Evolutionary conservation across 805 yeast species (phyloP), one percentile per base, ranked within the genome.

Genomic region (Pichia heedii): DNA sequence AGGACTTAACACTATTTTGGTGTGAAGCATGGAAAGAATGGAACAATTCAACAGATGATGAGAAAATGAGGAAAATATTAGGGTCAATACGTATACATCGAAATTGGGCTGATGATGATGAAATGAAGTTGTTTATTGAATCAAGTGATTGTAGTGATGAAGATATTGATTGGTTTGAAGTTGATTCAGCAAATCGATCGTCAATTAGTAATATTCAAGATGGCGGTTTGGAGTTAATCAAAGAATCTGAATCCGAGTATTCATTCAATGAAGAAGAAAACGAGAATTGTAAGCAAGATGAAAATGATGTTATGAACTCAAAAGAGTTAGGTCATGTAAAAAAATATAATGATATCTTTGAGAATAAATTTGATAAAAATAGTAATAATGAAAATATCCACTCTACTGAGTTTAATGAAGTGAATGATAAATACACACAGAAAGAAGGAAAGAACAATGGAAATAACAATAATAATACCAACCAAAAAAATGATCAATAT

Each of bases 1-100:
- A 48, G 10, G 49, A 54, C 16, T 44, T 61, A 27, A 41, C 43
- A 2, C 30, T 52, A 22, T 61, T 54, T 42, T 60, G 62, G 62
- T 46, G 54, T 10, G 45, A 55, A 13, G 58, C 60, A 2, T 36
- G 47, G 34, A 33, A 53, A 13, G 48, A 50, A 34, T 61, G 63
- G 62, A 22, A 37, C 2, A 39, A 46, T 2, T 20, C 55, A 22
- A 41, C 49, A 19, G 49, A 41, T 9, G 40, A 44, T 9, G 56
- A 57, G 38, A 48, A 54, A 22, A 40, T 35, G 5, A 41, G 43
- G 22, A 47, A 47, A 36, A 47, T 49, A 47, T 19, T 49, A 13
- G 41, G 42, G 7, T 44, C 36, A 15, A 30, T 33, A 29, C 48
- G 44, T 34, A 50, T 44, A 13, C 48, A 50, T 18, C n/a, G 45